phyloP scores from a whole-genome alignment of 2,329 filamentous ascomycete genomes.

The Microdochium nivale region DNA sequence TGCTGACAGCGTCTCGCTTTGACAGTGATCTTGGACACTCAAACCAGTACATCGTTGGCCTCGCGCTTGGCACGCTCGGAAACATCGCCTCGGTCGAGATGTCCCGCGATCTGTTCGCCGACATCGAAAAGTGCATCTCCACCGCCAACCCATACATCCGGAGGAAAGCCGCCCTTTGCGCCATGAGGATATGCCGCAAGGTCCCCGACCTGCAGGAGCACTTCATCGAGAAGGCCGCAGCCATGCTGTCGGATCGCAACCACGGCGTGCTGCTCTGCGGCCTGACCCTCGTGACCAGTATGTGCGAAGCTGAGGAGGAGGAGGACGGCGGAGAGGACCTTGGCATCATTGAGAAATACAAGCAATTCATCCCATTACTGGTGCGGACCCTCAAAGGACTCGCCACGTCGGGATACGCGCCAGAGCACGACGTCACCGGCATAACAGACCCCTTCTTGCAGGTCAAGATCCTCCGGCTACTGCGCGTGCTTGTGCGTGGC shows the following conservation, averaged over 20 bases:
- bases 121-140: conserved; percentile 85
- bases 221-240: conserved; percentile 88
- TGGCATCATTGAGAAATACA: conserved; percentile 84
- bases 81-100: conserved; percentile 98
- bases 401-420: conserved; percentile 91
- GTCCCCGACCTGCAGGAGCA: conserved; percentile 96
- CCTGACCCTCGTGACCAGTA: conserved; percentile 78
- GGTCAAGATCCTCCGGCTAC: conserved; percentile 84
- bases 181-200: conserved; percentile 97
- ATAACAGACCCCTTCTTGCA: conserved; percentile 97
- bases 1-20: conserved; percentile 20
- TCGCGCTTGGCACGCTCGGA: conserved; percentile 90
- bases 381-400: conserved; percentile 88
- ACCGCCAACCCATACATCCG: conserved; percentile 98
- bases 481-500: conserved; percentile 79
- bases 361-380: conserved; percentile 72
- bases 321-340: conserved; percentile 69
- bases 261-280: conserved; percentile 93
- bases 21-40: conserved; percentile 86
- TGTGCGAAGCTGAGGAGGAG: conserved; percentile 91
- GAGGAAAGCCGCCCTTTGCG: conserved; percentile 94
- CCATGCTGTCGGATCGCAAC: conserved; percentile 84
- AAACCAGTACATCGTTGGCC: conserved; percentile 96
- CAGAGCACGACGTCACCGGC: conserved; percentile 95
- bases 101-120: conserved; percentile 92